These are phyloP conservation scores for Penicillium sclerotiorum DNA, from an alignment of 2,329 filamentous ascomycete species.

Conservation along the genomic window DNA sequence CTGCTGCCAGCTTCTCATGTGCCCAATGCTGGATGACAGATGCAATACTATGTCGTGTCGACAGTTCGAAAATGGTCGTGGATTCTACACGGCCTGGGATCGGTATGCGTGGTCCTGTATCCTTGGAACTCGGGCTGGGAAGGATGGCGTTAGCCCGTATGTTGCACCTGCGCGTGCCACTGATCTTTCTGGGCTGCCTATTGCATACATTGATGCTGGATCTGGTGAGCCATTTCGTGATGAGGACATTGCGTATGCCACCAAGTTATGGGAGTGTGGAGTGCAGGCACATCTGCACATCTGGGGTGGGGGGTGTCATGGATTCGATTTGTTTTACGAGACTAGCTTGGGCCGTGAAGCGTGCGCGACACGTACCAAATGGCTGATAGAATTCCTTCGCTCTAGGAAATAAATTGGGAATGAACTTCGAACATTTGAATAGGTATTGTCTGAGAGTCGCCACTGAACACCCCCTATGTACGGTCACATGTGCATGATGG, in stretches of 20 bases:
- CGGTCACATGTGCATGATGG: background rate
- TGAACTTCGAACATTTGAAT: too few relatives aligned
- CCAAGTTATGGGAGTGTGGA: conserved; percentile 4
- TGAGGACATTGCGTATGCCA: conserved; percentile 11
- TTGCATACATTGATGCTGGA: conserved; percentile 12
- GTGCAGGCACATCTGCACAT: conserved; percentile 13
- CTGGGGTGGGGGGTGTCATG: conserved; percentile 12
- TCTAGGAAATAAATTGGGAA: background rate
- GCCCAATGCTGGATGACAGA: conserved; percentile 20
- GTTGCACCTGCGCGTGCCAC: conserved; percentile 2
- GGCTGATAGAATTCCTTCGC: background rate
- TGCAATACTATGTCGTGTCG: conserved; percentile 1
- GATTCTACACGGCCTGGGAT: background rate
- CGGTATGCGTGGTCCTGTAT: background rate
- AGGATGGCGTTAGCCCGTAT: background rate
- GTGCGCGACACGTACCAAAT: background rate
- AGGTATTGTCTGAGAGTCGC: background rate
- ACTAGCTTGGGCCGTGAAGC: background rate
- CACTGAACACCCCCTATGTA: background rate
- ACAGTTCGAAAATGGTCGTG: conserved; percentile 6
- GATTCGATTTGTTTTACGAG: conserved; percentile 15
- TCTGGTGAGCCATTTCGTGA: conserved; percentile 13
- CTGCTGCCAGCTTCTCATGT: conserved; percentile 16
- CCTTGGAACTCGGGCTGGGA: background rate
- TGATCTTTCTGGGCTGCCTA: conserved; percentile 4